Evolutionary conservation across 2,329 filamentous ascomycete genomes (phyloP), one percentile per base, ranked within the genome.

Genomic region (Fusarium ramigenum): DNA sequence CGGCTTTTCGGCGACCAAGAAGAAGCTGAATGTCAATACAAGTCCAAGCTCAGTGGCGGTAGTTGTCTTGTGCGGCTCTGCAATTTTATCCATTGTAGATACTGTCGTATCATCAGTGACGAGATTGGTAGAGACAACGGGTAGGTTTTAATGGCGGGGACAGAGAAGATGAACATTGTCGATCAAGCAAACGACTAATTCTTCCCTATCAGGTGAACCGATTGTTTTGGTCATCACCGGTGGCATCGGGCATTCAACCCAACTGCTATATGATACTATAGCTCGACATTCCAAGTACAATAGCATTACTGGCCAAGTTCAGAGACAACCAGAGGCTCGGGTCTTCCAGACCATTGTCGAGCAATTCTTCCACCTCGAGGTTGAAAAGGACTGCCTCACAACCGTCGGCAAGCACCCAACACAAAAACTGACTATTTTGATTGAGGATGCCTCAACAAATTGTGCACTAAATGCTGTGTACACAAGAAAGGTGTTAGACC

Each of bases 371-470:
- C 18, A 53, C 25, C 42, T 76, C 6, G 15, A 39, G 9, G 62
- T 56, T 14, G 18, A 50, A 18, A 30, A 18, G 7, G 32, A 4
- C 28, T 21, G 4, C 21, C 32, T 19, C n/a, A n/a, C 8, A 23
- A 30, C 25, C 19, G 12, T 40, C 9, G 19, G 11, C 18, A 61
- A 25, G 16, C 19, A 7, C 28, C 32, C 30, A 28, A 18, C 9
- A 19, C 44, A 72, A 11, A 42, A 15, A 8, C 46, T 77, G 11
- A 60, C 49, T 11, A 40, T 75, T 36, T 60, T 76, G 37, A 52
- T 76, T 4, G 75, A 75, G 30, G 72, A 75, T 47, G 30, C 53
- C n/a, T 77, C 70, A 12, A 77, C 72, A 8, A 77, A 77, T 39
- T 77, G 74, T 25, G 70, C 63, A 6, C 72, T 75, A 36, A 77